Conservation (phyloP, 1,284 basidiomycete species). For the Marasmius sp. region DNA sequence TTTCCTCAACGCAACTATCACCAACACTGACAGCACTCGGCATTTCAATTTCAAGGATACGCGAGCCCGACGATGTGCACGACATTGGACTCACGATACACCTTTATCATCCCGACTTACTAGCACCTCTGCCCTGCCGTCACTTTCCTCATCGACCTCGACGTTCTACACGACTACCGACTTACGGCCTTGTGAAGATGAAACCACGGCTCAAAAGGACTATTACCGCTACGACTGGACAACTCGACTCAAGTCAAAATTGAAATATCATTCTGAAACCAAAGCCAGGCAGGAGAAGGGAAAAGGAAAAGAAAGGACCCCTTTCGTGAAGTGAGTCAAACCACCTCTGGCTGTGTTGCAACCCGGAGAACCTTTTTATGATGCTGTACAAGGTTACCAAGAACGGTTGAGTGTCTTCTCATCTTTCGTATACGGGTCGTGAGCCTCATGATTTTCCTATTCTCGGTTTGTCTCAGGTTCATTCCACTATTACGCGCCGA, state of each 20-base stretch:
- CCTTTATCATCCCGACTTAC: not conserved
- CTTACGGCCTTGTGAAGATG: not conserved
- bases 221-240: constrained; percentile 38
- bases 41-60: not conserved
- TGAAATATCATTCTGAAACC: constrained; percentile 28
- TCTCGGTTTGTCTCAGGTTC: constrained; percentile 46
- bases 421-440: not conserved
- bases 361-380: constrained; percentile 37
- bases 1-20: not conserved
- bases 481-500: constrained; percentile 62
- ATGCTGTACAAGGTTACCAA: constrained; percentile 45
- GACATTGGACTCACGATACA: not conserved
- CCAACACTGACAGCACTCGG: not conserved
- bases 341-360: constrained; percentile 32
- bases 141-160: not conserved
- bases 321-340: constrained; percentile 32
- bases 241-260: constrained; percentile 33
- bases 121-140: not conserved
- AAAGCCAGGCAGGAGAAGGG: not conserved
- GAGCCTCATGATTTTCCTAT: not conserved
- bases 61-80: not conserved
- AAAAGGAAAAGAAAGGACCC: constrained; percentile 1
- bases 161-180: not conserved
- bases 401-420: constrained; percentile 32
- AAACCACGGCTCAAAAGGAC: not conserved